Evolutionary conservation across 208 protist genomes (phyloP), one percentile per base, ranked within the genome.

Genomic region (Sergeia podlipaevii): DNA sequence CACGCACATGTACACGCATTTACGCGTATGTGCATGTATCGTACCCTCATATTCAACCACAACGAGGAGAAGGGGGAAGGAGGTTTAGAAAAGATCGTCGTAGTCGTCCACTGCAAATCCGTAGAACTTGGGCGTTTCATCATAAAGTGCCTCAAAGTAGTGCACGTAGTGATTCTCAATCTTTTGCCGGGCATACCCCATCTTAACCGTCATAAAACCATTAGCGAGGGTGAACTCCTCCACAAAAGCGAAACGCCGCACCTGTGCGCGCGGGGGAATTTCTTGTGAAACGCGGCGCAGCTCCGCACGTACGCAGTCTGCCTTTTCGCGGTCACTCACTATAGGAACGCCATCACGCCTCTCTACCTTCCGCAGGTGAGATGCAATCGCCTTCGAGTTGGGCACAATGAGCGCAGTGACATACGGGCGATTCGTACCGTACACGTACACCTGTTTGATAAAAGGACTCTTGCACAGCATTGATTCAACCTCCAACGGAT

Each of bases 51-150:
- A n/a, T n/a, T n/a, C n/a, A n/a, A n/a, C n/a, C n/a, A n/a, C n/a
- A n/a, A n/a, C n/a, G n/a, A n/a, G n/a, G n/a, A n/a, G n/a, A n/a
- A n/a, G 23, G 26, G n/a, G n/a, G n/a, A n/a, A n/a, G n/a, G n/a
- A n/a, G n/a, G n/a, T 13, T 71, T 77, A 95, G 60, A 95, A 95
- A 15, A 95, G 54, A 47, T 95, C 89, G 43, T 95, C 89, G 63
- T 95, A 95, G 68, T 95, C 89, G 50, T 95, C 89, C 20, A 95
- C 89, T 15, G 89, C 89, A 55, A 84, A 89, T n/a, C 89, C 89
- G 66, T 84, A 95, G 45, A 95, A 95, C 65, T 93, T 93, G 18
- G 89, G 89, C 24, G 85, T 93, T 34, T 93, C 85, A 52, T 95
- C 89, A 53, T 93, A 95, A 30, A 95, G 42, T 0, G 85, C 85